Percentiles rank a stretch among this genome's conserved stretches.
Conservation (phyloP, 257 asterid genomes). For the Schizonepeta tenuifolia region DNA sequence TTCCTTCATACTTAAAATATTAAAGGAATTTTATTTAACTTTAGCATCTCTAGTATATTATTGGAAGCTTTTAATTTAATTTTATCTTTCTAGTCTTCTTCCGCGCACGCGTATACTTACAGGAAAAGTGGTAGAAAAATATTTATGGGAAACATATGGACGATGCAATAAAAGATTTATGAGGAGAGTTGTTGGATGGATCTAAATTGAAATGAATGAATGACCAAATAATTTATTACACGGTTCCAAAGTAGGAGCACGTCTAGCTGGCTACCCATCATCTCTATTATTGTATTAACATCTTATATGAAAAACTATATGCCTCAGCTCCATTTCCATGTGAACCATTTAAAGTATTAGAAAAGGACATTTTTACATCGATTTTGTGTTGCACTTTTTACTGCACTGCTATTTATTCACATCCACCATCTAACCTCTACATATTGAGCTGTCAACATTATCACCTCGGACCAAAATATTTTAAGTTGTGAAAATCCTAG, state of each 20-base stretch:
- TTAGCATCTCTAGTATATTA: too few relatives aligned
- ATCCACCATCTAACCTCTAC: not conserved
- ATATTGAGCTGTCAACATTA: too few relatives aligned
- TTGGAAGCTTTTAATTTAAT: too few relatives aligned
- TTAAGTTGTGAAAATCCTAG: too few relatives aligned
- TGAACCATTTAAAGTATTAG: slow-evolving; percentile 28
- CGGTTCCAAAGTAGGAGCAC: not conserved
- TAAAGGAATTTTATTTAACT: too few relatives aligned
- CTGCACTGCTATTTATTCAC: not conserved
- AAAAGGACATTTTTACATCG: slow-evolving; percentile 21
- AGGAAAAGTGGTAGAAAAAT: too few relatives aligned
- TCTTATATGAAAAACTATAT: not conserved
- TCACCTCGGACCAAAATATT: too few relatives aligned
- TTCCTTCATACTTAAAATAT: too few relatives aligned
- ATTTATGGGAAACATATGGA: not conserved
- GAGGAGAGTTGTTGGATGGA: slow-evolving; percentile 29
- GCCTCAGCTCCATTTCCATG: slow-evolving; percentile 39
- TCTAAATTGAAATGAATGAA: slow-evolving; percentile 4
- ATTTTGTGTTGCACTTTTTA: not conserved
- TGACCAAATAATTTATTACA: not conserved
- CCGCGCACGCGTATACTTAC: too few relatives aligned
- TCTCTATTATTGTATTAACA: not conserved
- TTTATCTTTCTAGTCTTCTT: too few relatives aligned
- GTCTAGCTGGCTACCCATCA: slow-evolving; percentile 17
- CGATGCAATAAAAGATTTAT: not conserved